Evolutionary conservation across 148 eudicot species (phyloP).

Genomic region (Rhododendron williamsianum): DNA sequence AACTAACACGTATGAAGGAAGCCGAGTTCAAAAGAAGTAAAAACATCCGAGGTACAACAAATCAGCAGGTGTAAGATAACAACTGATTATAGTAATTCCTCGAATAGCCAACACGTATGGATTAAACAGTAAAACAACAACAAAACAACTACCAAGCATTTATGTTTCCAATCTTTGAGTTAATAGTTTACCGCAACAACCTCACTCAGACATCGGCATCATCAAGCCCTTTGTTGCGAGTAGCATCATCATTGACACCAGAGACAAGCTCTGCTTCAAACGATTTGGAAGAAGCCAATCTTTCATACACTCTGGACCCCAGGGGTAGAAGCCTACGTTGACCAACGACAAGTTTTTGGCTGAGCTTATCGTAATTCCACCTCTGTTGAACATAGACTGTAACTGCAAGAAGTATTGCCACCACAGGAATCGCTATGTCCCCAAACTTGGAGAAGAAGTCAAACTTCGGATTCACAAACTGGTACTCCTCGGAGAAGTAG

Average conservation of each 20-base stretch:
- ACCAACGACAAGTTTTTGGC: constrained; percentile 33
- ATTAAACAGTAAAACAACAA: constrained; percentile 3
- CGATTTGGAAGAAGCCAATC: constrained; percentile 50
- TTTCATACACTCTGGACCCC: constrained; percentile 53
- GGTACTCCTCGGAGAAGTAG: constrained; percentile 62
- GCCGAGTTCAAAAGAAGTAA: not conserved
- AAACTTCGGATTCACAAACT: constrained; percentile 53
- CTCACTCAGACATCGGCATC: constrained; percentile 12
- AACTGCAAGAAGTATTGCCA: constrained; percentile 44
- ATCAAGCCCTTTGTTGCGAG: constrained; percentile 11
- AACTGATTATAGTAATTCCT: not conserved
- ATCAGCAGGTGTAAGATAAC: not conserved
- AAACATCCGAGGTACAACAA: constrained; percentile 5
- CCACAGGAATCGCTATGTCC: constrained; percentile 58
- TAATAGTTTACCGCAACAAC: not conserved
- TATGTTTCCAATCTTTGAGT: not conserved
- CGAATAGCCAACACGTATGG: not conserved
- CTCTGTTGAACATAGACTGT: constrained; percentile 67
- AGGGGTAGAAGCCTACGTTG: constrained; percentile 44
- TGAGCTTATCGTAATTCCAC: constrained; percentile 53
- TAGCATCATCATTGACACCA: constrained; percentile 22
- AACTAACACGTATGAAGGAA: not conserved
- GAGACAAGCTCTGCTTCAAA: constrained; percentile 67
- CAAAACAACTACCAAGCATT: not conserved
- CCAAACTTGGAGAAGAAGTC: constrained; percentile 75